Evolutionary conservation across 148 eudicot genomes (phyloP).

Genomic region (Cornus florida): DNA sequence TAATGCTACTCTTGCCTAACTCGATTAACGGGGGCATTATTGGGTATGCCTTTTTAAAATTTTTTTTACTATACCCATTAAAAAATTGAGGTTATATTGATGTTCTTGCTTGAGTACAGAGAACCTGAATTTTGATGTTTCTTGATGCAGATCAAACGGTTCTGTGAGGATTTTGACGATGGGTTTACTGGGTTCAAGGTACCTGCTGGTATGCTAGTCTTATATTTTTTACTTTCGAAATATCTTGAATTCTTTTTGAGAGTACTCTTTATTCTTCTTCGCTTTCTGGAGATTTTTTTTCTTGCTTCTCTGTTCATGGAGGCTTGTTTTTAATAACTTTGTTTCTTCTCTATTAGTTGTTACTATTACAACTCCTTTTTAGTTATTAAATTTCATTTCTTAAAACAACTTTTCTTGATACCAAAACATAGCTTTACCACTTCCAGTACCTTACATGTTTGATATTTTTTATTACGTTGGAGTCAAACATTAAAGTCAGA

Average conservation of each 20-base stretch:
- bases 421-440: background rate
- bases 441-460: background rate
- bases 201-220: constrained; percentile 75
- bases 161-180: constrained; percentile 68
- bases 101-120: background rate
- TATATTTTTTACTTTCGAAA: background rate
- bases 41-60: too few relatives aligned
- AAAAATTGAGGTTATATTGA: background rate
- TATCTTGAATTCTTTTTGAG: background rate
- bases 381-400: background rate
- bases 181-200: constrained; percentile 73
- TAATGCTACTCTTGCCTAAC: too few relatives aligned
- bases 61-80: background rate
- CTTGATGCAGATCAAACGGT: constrained; percentile 52
- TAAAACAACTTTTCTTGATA: background rate
- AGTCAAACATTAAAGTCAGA: too few relatives aligned
- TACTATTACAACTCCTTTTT: background rate
- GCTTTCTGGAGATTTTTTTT: background rate
- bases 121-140: constrained; percentile 12
- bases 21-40: too few relatives aligned
- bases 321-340: background rate
- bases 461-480: background rate
- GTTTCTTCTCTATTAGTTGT: background rate
- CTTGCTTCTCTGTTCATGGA: background rate
- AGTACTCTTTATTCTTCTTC: constrained; percentile 7